Evolutionary conservation across 139 green algal species (phyloP).

Genomic region (Trebouxia sp.): DNA sequence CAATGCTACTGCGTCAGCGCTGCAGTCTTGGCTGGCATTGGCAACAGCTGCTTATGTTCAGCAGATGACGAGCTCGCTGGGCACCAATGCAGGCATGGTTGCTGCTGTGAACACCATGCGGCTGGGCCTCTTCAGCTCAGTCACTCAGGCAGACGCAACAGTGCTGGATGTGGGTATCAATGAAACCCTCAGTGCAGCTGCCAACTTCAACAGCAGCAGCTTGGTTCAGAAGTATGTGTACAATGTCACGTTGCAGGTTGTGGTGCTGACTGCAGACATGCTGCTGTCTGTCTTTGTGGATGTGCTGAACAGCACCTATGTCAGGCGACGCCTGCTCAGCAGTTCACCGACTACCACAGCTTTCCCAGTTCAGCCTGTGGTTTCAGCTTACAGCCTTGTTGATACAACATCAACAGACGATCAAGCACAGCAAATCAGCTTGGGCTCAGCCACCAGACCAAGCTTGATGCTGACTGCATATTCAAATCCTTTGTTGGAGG

Average conservation of each 20-base stretch:
- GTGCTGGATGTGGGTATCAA: not conserved
- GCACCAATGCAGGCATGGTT: not conserved
- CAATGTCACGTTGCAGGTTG: conserved; percentile 16
- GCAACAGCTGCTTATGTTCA: not conserved
- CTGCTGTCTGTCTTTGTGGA: conserved; percentile 14
- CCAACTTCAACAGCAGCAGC: not conserved
- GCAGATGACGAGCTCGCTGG: not conserved
- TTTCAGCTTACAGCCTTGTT: not conserved
- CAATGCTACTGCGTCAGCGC: not conserved
- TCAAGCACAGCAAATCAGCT: too few species aligned
- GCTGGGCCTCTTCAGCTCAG: conserved; percentile 3
- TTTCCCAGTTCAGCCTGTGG: not conserved
- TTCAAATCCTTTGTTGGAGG: too few species aligned
- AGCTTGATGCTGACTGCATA: too few species aligned
- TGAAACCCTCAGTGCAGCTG: not conserved
- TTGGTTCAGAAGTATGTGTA: not conserved
- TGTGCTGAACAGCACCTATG: not conserved
- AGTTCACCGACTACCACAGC: too few species aligned
- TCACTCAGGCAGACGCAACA: not conserved
- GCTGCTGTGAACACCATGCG: not conserved
- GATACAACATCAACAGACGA: not conserved
- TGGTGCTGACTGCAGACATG: conserved; percentile 15
- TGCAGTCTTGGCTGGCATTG: not conserved
- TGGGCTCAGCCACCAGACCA: too few species aligned
- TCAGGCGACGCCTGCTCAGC: not conserved